Evolutionary conservation across 2,329 filamentous ascomycete species (phyloP), one percentile per base, ranked within the genome.

Genomic region (Helminthosporium solani): DNA sequence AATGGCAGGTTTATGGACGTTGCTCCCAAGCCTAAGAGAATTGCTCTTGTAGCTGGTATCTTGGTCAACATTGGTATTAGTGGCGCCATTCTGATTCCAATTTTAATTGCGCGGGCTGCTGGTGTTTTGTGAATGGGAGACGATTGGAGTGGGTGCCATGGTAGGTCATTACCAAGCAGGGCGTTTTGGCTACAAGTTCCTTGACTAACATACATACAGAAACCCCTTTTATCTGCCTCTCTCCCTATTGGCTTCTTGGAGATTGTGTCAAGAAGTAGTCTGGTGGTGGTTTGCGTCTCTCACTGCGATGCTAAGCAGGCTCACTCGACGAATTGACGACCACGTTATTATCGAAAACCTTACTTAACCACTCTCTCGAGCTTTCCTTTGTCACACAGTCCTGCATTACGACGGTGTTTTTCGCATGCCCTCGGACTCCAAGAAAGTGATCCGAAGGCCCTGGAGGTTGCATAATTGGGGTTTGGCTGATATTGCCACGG

Each of bases 1-100:
- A 51, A 64, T 5, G 69, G 68, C 11, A 53, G 57, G 3, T 50
- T 71, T 18, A 54, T 58, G 6, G 52, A 61, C n/a, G 68, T 62
- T 44, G 54, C 61, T 0, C 37, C 47, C 15, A 42, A 49, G 30
- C 58, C 67, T n/a, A 71, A 72, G 50, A 47, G 53, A 33, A 53
- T 58, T 37, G 65, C 67, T 15, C 45, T 65, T 8, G 60, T 57
- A 33, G 63, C 55, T 33, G 65, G 63, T n/a, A 54, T 68, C 21
- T 47, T 47, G 36, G 47, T 66, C 39, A 70, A 64, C 46, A 42
- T 64, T 39, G 49, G 51, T 9, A 33, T 65, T 40, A 44, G 52
- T 23, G 43, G 44, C 15, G 56, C 48, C 9, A 63, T 65, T 18
- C 21, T 65, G 15, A 50, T 67, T 8, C 60, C 65, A 3, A 54